Base-by-base conservation (phyloP, 2,329 filamentous ascomycete genomes). In the Fusarium coffeatum region DNA sequence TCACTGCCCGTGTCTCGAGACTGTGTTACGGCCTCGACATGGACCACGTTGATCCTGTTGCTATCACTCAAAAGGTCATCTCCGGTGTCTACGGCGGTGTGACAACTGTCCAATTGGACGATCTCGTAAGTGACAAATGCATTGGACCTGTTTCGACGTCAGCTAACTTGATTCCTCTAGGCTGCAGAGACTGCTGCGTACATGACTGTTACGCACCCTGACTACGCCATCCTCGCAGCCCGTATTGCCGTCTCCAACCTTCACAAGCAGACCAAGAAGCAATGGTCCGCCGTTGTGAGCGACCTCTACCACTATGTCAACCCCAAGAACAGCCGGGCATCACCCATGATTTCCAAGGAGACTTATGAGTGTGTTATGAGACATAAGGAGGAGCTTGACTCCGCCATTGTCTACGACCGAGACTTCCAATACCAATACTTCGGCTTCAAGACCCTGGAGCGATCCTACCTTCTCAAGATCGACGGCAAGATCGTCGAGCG, bases 381-480 rank as follows among this genome's bases (percentile, higher is more conserved):
- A 78, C 94, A 99, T 83, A 94, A 93, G 76, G 96, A 97, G 59
- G 96, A 99, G 83, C 88, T 99, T 61, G 97, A 99, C 86, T 98
- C 95, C 45, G 96, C 96, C 77, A 98, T 99, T 80, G 95, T 99
- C 76, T 99, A 98, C 78, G 96, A 99, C 84, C 92, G 96, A 75
- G 96, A 99, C 81, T 99, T 99, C 88, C 98, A 98, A 88, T 99
- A 99, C 86, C 96, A 99, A 85, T 99, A 97, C 85, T 99, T 99
- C 78, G 96, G 96, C 71, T 99, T 99, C 90, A 99, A 99, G 89
- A 99, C 96, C 10, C 86, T 99, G 41, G 96, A 99, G 86, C 91
- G 96, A 66, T 99, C 96, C 78, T 99, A 99, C 79, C 91, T 99
- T 55, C 90, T 99, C 74, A 94, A 97, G 79, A 92, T 98, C 72